Base-by-base conservation (phyloP, 2,329 filamentous ascomycete species). In the Fusarium nanum region DNA sequence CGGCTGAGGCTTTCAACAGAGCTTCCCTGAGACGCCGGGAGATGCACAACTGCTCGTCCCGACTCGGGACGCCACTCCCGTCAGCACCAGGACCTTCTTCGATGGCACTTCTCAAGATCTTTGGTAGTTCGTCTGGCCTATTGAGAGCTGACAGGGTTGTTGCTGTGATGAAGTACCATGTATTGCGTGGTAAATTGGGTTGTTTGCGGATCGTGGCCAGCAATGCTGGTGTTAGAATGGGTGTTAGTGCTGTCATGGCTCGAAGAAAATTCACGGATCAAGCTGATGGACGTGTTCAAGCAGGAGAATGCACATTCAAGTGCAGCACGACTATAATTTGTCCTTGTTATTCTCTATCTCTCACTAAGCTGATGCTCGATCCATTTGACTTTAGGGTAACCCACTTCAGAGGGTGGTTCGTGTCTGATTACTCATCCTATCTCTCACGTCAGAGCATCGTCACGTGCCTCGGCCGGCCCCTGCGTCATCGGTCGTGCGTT, bases 401-500 rank as follows among this genome's bases (percentile, higher is more conserved):
- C 46, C 10, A 12, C 41, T 46, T n/a, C 27, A 32, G 47, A 41
- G 44, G 54, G 18, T 40, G 18, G 18, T n/a, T n/a, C n/a, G n/a
- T 5, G 10, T 4, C 16, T 6, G 22, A 45, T 66, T 59, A 32
- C 30, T 49, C 56, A 40, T 10, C 18, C 20, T 25, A 22, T 52
- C 27, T 28, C 44, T 55, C 27, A 64, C 46, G 27, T 40, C 28
- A 60, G 60, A 72, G 53, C 47, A 50, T 42, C 40, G 52, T 76
- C 74, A 75, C 74, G 73, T 76, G 74, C 59, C 34, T 28, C 34
- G 52, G 52, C 48, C 40, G 52, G 54, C 48, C 69, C 65, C 70
- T 75, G 73, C 74, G 74, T 76, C 74, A 76, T 76, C 68, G 73
- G 56, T 59, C 59, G 56, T 64, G 72, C 64, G 61, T 70, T 34